Base-by-base conservation (phyloP, 2,329 filamentous ascomycete species). In the Colletotrichum karsti region DNA sequence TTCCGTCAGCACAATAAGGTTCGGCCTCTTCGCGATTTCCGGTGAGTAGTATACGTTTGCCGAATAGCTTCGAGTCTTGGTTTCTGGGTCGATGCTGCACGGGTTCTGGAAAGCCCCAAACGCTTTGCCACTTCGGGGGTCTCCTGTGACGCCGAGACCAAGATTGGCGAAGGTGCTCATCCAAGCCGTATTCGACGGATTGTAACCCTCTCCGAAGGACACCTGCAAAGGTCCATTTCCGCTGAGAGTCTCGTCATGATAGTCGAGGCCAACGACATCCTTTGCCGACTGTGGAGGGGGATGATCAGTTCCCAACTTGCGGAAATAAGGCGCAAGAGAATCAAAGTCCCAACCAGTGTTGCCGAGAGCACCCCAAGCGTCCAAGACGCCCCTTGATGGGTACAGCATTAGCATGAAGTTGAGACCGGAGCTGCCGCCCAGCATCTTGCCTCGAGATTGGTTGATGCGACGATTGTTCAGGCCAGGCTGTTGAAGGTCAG, bases 141-240 rank as follows among this genome's bases (percentile, higher is more conserved):
- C 80, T 6, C 70, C 69, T 28, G 73, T 76, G 70, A 77, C 72
- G n/a, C 75, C 63, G 5, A 80, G 67, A 3, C 78, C 78, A 9
- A 81, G 72, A 4, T 71, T 73, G 8, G 72, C 71, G 63, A 82
- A 82, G 1, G 77, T 76, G 50, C 78, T 69, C 41, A 79, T 73
- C 81, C 81, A 83, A 1, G 77, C 77, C 33, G 75, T 71, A 62
- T 81, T 79, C 50, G 73, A 72, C 7, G 71, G 44, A 10, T 72
- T 67, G 55, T 79, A 79, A 0, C 75, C 76, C 42, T 79, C 77
- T 46, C 76, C 74, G 63, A 76, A 80, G 3, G 78, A 80, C 22
- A 81, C 72, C 5, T 80, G 76, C 7, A 83, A 35, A 2, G 80
- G 81, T 0, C 81, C 80, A 35, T 78, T 72, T 13, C 76, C 76